Percentiles rank a stretch among this genome's conserved stretches.
Evolutionary conservation across 2,329 filamentous ascomycete species (phyloP).

Genomic region (Aspergillus pseudoglaucus): DNA sequence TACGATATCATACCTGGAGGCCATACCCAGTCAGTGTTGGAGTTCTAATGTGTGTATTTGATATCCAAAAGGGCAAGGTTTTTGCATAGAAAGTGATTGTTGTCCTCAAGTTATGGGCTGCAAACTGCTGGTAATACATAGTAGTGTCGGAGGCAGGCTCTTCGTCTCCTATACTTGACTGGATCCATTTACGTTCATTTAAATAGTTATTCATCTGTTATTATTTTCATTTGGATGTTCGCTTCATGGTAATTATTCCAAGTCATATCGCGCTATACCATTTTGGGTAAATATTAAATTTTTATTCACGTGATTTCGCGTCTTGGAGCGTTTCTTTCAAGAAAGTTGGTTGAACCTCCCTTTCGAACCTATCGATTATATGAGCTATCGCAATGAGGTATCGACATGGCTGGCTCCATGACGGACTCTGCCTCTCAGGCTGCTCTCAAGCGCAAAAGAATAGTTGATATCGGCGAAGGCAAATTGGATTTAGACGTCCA

Average conservation of each 20-base stretch:
- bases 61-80: neutral
- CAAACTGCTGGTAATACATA: neutral
- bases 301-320: slow-evolving; percentile 10
- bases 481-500: neutral
- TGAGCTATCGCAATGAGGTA: slow-evolving; percentile 15
- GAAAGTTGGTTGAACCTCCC: neutral
- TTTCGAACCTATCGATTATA: neutral
- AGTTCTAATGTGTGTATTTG: neutral
- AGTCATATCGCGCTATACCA: neutral
- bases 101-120: neutral
- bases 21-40: neutral
- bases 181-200: neutral
- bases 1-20: neutral
- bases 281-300: neutral
- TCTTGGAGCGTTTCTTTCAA: neutral
- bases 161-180: neutral
- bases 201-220: slow-evolving; percentile 33
- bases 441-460: slow-evolving; percentile 15
- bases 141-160: neutral
- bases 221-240: too few relatives aligned
- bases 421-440: neutral
- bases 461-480: slow-evolving; percentile 1
- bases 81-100: neutral
- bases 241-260: slow-evolving; percentile 16
- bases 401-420: slow-evolving; percentile 16